phyloP scores from a whole-genome alignment of 2,329 filamentous ascomycete genomes.

The Fusarium longipes region DNA sequence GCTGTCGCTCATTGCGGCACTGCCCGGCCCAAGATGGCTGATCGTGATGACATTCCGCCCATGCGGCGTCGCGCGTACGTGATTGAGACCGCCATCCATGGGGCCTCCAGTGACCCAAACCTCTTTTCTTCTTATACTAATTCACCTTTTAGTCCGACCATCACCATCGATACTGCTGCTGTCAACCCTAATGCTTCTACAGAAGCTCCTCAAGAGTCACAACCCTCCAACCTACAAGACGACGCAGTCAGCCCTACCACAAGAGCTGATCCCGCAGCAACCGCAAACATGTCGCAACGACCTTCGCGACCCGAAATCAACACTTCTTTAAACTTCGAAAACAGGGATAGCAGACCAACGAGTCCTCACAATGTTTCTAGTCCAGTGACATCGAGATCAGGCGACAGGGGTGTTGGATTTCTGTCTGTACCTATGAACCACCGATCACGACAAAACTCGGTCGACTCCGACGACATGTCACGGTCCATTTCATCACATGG shows the following conservation, averaged over 20 bases:
- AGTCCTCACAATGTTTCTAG: conserved; percentile 79
- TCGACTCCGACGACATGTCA: conserved; percentile 73
- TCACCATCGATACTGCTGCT: conserved; percentile 65
- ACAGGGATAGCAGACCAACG: conserved; percentile 72
- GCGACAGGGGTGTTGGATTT: conserved; percentile 64
- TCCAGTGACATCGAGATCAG: conserved; percentile 60
- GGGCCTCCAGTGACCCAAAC: conserved; percentile 23
- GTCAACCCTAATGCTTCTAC: conserved; percentile 47
- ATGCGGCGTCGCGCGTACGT: conserved; percentile 45
- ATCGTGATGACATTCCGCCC: conserved; percentile 41
- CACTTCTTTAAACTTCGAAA: conserved; percentile 71
- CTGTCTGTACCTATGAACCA: conserved; percentile 72
- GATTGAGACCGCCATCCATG: conserved; percentile 11
- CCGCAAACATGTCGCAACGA: conserved; percentile 39
- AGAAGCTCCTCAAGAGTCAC: conserved; percentile 47
- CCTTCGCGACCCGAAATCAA: conserved; percentile 58
- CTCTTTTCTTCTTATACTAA: conserved; percentile 33
- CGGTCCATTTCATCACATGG: conserved; percentile 70
- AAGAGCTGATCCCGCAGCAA: conserved; percentile 49
- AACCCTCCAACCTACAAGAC: conserved; percentile 51
- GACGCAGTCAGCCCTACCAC: conserved; percentile 56
- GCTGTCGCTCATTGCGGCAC: conserved; percentile 24
- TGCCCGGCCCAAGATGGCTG: conserved; percentile 37
- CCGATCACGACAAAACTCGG: conserved; percentile 73
- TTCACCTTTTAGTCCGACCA: conserved; percentile 58